Evolutionary conservation across 2,329 filamentous ascomycete species (phyloP).

Genomic region (Penicillium sp.): DNA sequence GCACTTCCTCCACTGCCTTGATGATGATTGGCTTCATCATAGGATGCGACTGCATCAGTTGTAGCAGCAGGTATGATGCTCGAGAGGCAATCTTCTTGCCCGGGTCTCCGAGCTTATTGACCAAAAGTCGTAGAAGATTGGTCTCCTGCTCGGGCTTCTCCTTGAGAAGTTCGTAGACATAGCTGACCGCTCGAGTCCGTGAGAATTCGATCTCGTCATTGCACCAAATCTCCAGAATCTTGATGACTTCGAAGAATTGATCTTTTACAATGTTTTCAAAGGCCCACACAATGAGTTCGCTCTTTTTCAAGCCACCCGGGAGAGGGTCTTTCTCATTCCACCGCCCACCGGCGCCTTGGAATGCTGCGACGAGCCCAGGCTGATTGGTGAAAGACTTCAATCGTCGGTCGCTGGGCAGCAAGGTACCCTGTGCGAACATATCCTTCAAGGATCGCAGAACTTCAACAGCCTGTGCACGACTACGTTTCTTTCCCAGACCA

Average conservation of each 20-base stretch:
- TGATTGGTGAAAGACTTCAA: constrained; percentile 71
- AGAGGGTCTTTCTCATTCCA: constrained; percentile 65
- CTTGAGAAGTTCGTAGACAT: constrained; percentile 81
- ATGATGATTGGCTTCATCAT: constrained; percentile 89
- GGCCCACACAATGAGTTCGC: constrained; percentile 76
- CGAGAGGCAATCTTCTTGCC: constrained; percentile 92
- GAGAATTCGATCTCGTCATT: constrained; percentile 93
- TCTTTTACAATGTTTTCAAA: constrained; percentile 95
- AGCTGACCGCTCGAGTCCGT: constrained; percentile 75
- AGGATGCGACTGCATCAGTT: constrained; percentile 79
- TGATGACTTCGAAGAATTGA: constrained; percentile 84
- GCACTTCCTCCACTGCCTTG: constrained; percentile 73
- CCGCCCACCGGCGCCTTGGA: constrained; percentile 53
- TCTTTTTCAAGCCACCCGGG: constrained; percentile 63
- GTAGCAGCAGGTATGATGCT: constrained; percentile 84
- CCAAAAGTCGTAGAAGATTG: constrained; percentile 77
- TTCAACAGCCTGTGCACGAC: constrained; percentile 80
- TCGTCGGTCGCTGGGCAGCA: constrained; percentile 74
- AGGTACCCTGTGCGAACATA: constrained; percentile 76
- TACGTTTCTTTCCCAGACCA: constrained; percentile 79
- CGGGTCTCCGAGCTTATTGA: constrained; percentile 93
- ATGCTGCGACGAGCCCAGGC: constrained; percentile 61
- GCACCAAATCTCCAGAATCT: constrained; percentile 84
- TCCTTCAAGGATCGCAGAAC: constrained; percentile 91
- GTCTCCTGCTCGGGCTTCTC: constrained; percentile 97